A percentile compares a stretch with the other conserved stretches of the same genome.
Conservation (phyloP, 352 stramenopile genomes). For the Phytopythium helicoides region DNA sequence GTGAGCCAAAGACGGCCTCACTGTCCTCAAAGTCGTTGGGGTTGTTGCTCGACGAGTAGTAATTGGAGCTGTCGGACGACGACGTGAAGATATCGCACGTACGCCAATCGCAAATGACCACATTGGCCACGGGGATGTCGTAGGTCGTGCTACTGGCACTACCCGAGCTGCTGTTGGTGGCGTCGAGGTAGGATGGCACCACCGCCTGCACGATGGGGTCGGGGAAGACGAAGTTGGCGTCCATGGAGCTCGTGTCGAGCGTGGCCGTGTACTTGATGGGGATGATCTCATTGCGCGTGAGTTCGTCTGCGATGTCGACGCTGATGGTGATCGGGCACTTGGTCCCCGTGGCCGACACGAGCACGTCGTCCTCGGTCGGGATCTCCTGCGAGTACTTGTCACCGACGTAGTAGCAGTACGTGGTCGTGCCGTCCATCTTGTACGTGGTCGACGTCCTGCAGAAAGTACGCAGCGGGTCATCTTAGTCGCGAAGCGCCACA, state of each 20-base stretch:
- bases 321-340: slow-evolving; percentile 63
- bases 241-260: slow-evolving; percentile 38
- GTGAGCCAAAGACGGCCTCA: slow-evolving; percentile 53
- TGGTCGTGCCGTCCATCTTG: slow-evolving; percentile 76
- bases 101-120: slow-evolving; percentile 78
- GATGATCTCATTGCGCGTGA: slow-evolving; percentile 50
- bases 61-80: slow-evolving; percentile 38
- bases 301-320: slow-evolving; percentile 50
- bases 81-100: slow-evolving; percentile 68
- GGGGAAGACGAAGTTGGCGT: slow-evolving; percentile 57
- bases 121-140: slow-evolving; percentile 63
- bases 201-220: slow-evolving; percentile 31
- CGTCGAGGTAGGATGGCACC: slow-evolving; percentile 43
- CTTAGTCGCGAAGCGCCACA: neutral
- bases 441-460: slow-evolving; percentile 35
- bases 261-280: slow-evolving; percentile 62
- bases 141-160: slow-evolving; percentile 33
- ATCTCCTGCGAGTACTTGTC: slow-evolving; percentile 57
- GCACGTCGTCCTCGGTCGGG: slow-evolving; percentile 38
- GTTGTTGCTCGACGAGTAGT: slow-evolving; percentile 68
- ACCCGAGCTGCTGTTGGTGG: slow-evolving; percentile 15
- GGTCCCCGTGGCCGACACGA: slow-evolving; percentile 33
- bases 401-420: slow-evolving; percentile 78
- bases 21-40: slow-evolving; percentile 58
- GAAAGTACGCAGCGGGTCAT: neutral